These are phyloP conservation scores for Wickerhamomyces sydowiorum DNA, from an alignment of 805 yeast species.

Conservation along the genomic window DNA sequence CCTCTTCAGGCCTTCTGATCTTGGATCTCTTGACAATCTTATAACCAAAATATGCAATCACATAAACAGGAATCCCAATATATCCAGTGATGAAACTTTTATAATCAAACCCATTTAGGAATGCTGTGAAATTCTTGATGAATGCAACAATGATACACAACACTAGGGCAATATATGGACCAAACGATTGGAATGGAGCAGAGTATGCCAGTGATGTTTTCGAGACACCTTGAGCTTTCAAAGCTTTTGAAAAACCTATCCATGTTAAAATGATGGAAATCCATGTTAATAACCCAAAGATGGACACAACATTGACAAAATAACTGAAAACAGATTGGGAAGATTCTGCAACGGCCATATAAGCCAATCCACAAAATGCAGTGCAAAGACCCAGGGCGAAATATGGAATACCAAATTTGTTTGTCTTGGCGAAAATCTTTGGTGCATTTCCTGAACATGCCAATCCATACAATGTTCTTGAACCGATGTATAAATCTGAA, in stretches of 20 bases:
- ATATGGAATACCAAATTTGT: constrained; percentile 66
- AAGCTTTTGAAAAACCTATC: constrained; percentile 58
- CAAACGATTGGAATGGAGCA: constrained; percentile 69
- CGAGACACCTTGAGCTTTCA: constrained; percentile 60
- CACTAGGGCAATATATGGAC: constrained; percentile 50
- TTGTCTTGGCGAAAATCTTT: constrained; percentile 54
- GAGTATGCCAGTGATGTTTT: constrained; percentile 49
- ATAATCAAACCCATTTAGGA: constrained; percentile 56
- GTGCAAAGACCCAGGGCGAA: constrained; percentile 45
- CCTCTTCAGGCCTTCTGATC: constrained; percentile 45
- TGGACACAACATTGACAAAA: constrained; percentile 72
- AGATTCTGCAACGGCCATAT: constrained; percentile 56
- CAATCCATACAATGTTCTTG: constrained; percentile 69
- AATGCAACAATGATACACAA: constrained; percentile 51
- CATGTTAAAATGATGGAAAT: constrained; percentile 63
- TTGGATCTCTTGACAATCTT: constrained; percentile 49
- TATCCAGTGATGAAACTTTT: constrained; percentile 72
- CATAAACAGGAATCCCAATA: constrained; percentile 56
- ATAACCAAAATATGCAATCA: constrained; percentile 51
- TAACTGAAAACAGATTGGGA: constrained; percentile 56
- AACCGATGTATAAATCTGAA: constrained; percentile 71
- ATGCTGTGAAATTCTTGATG: constrained; percentile 69
- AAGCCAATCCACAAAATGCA: constrained; percentile 58
- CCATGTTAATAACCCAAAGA: constrained; percentile 75
- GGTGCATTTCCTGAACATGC: constrained; percentile 76